Evolutionary conservation across 495 filamentous ascomycete genomes (phyloP), one percentile per base, ranked within the genome.

Genomic region (Talaromyces stipitatus): DNA sequence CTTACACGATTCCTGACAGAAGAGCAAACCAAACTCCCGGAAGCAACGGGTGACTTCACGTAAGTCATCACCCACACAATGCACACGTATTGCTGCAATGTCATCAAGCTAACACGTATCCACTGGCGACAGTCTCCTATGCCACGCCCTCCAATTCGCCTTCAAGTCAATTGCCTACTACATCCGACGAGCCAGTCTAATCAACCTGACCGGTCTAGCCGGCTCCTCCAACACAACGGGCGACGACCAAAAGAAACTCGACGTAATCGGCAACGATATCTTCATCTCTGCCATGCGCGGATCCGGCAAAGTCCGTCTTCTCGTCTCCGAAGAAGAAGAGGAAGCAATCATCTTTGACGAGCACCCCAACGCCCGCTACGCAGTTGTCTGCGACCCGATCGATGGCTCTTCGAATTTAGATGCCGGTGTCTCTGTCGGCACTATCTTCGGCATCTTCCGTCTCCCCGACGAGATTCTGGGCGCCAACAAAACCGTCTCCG

Each of bases 151-250:
- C 29, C 95, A 97, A 76, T 97, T 97, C 81, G 89, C 94, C 63
- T 98, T 98, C 85, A 98, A 98, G 79, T 92, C 88, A 55, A 98
- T 98, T 72, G 92, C 94, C 62, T 96, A 97, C 82, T 98, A 97
- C 79, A 98, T 98, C 75, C 91, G 94, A 64, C 85, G 94, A 69
- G 92, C 94, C 26, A 92, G 91, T n/a, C 78, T 98, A 50, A 95
- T 97, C 72, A 96, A 97, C 78, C 83, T 98, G 41, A 91, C 90
- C 32, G 94, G 94, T 46, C 85, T 98, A 23, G 94, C 94, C 32
- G 94, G 94, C 28, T 95, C 91, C 59, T 88, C 91, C 59, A 98
- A 98, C 75, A 88, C 81, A 23, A 97, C 94, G 3, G 94, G 94
- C 38, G 94, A 98, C 72, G 95, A 97, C 69, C 94, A 98, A 70